Percentiles rank a stretch among this genome's conserved stretches.
Evolutionary conservation across 352 stramenopile genomes (phyloP).

Genomic region (Phytophthora gonapodyides): DNA sequence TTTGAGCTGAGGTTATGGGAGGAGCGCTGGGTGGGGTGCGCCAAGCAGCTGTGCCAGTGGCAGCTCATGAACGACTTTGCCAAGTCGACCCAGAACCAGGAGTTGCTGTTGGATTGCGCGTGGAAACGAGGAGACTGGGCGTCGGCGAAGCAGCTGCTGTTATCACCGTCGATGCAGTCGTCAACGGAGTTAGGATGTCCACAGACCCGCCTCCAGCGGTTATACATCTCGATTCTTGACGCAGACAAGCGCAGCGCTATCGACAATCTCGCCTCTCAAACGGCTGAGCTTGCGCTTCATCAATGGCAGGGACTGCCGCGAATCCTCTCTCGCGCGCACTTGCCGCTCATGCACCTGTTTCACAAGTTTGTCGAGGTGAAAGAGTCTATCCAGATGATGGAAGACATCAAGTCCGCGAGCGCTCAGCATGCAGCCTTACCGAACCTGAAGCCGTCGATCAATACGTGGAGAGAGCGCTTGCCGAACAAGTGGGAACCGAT

Average conservation of each 20-base stretch:
- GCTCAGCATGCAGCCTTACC: constrained; percentile 77
- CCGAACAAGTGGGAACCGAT: constrained; percentile 95
- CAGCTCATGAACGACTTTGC: constrained; percentile 93
- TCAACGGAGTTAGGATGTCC: constrained; percentile 71
- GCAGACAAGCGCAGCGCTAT: constrained; percentile 74
- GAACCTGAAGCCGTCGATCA: constrained; percentile 92
- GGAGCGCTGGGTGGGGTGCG: constrained; percentile 91
- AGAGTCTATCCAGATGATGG: constrained; percentile 93
- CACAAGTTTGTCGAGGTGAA: constrained; percentile 94
- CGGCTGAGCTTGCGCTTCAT: constrained; percentile 79
- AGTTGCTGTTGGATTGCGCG: constrained; percentile 91
- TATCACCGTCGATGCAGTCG: constrained; percentile 64
- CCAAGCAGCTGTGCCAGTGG: constrained; percentile 93
- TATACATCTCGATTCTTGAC: constrained; percentile 91
- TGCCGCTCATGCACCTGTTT: constrained; percentile 87
- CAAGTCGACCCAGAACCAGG: constrained; percentile 91
- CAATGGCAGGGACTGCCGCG: constrained; percentile 91
- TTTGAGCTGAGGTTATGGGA: constrained; percentile 90
- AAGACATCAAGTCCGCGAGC: constrained; percentile 85
- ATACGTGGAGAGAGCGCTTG: constrained; percentile 92
- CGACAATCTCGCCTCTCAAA: constrained; percentile 72
- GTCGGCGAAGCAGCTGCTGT: constrained; percentile 78
- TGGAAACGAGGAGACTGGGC: constrained; percentile 93
- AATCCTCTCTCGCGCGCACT: constrained; percentile 73
- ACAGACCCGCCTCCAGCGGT: constrained; percentile 75